These are phyloP conservation scores for Ramaria rubella DNA, from an alignment of 768 basidiomycete species.

Conservation along the genomic window DNA sequence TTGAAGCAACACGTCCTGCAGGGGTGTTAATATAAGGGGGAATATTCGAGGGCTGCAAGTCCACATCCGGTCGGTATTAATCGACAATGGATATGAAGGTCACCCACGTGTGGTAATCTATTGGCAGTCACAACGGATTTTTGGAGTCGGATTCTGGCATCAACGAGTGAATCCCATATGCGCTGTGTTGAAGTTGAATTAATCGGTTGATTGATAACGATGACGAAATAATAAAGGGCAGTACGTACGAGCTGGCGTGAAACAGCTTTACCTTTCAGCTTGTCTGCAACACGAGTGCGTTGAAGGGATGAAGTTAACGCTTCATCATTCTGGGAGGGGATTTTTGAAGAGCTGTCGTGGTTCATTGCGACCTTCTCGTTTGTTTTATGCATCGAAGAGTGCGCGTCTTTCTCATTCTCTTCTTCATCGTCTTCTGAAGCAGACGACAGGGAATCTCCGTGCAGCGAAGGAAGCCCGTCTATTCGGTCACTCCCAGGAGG, in stretches of 20 bases:
- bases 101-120: slow-evolving; percentile 54
- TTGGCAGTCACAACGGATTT: slow-evolving; percentile 66
- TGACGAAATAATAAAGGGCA: neutral
- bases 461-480: slow-evolving; percentile 12
- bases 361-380: neutral
- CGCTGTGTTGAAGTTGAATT: too few relatives aligned
- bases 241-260: slow-evolving; percentile 70
- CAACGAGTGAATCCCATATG: slow-evolving; percentile 81
- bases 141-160: slow-evolving; percentile 88
- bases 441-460: slow-evolving; percentile 14
- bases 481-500: slow-evolving; percentile 7
- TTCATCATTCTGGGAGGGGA: slow-evolving; percentile 19
- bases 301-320: slow-evolving; percentile 49
- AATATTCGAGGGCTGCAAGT: slow-evolving; percentile 30
- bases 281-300: slow-evolving; percentile 60
- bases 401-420: slow-evolving; percentile 14
- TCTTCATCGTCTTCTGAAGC: slow-evolving; percentile 17
- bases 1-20: slow-evolving; percentile 40
- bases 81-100: slow-evolving; percentile 22
- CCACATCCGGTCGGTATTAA: slow-evolving; percentile 2
- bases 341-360: neutral
- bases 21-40: slow-evolving; percentile 22
- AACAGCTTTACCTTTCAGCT: slow-evolving; percentile 78
- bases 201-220: neutral
- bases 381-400: slow-evolving; percentile 11